phyloP scores from a whole-genome alignment of 495 filamentous ascomycete species.

The Trichoderma parareesei region DNA sequence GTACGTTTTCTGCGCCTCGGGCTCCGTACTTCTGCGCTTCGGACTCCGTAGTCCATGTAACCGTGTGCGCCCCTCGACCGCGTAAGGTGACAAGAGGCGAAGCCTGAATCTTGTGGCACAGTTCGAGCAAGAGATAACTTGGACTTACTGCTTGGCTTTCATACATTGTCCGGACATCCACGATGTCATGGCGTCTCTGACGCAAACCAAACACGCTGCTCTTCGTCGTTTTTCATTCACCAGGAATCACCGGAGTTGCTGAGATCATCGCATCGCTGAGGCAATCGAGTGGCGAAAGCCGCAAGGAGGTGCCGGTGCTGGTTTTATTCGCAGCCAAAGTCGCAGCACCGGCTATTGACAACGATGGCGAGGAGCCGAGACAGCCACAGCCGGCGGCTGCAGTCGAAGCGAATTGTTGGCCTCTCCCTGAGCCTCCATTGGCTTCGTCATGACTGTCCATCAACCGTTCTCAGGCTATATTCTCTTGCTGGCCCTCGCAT shows the following conservation, averaged over 20 bases:
- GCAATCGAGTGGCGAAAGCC: neutral
- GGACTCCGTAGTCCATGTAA: too few relatives aligned
- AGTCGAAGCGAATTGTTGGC: neutral
- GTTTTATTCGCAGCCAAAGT: neutral
- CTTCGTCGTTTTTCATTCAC: neutral
- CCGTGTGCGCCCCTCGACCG: too few relatives aligned
- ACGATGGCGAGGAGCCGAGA: neutral
- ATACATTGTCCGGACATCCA: too few relatives aligned
- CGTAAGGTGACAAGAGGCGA: too few relatives aligned
- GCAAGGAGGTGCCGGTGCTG: neutral
- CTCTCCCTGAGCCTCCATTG: neutral
- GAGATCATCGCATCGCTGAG: neutral
- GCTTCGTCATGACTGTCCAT: neutral
- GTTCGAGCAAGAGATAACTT: neutral
- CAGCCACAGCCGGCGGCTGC: neutral
- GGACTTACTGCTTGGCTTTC: too few relatives aligned
- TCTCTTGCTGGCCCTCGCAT: neutral
- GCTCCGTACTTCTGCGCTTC: too few relatives aligned
- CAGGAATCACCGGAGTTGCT: neutral
- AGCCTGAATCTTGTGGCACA: neutral
- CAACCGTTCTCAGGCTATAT: neutral
- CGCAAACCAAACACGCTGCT: neutral
- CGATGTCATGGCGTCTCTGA: too few relatives aligned
- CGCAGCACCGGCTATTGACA: neutral
- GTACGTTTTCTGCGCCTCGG: too few relatives aligned